Conservation (phyloP, 371 early-diverging fungal genomes). For the Mortierella sp. region DNA sequence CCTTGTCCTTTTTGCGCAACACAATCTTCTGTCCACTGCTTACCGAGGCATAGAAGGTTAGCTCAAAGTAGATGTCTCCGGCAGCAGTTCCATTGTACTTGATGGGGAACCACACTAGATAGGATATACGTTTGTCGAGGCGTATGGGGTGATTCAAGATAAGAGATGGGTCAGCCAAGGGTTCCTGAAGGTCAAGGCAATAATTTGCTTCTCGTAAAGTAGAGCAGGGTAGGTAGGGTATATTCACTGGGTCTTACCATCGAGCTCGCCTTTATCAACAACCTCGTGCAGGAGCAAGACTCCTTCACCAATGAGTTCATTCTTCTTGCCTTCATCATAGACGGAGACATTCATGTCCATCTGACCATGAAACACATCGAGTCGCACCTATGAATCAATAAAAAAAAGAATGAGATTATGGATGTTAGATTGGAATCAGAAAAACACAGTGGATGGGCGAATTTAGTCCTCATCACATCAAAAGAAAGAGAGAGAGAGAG, state of each 20-base stretch:
- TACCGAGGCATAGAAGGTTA: constrained; percentile 55
- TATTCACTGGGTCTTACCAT: constrained; percentile 27
- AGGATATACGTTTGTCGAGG: not conserved
- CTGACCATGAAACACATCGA: constrained; percentile 51
- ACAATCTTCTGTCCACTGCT: constrained; percentile 2
- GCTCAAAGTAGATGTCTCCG: constrained; percentile 54
- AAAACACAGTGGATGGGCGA: no score
- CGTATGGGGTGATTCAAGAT: not conserved
- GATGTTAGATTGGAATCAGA: not conserved
- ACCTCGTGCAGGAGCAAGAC: constrained; percentile 44
- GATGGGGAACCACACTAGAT: constrained; percentile 54
- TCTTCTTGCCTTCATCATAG: constrained; percentile 55
- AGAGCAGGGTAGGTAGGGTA: no score
- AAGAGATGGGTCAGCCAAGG: not conserved
- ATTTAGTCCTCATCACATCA: no score
- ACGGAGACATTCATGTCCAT: constrained; percentile 50
- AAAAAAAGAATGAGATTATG: not conserved
- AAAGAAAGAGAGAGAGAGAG: not conserved
- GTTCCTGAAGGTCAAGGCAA: no score
- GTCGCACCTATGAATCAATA: constrained; percentile 23
- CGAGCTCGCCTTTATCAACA: constrained; percentile 57
- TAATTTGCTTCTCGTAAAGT: no score
- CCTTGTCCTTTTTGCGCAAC: not conserved
- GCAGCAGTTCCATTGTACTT: constrained; percentile 40
- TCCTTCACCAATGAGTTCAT: constrained; percentile 53